A percentile compares a stretch with the other conserved stretches of the same genome.
Conservation (phyloP, 108 stramenopile genomes). For the Schizochytrium sp. region DNA sequence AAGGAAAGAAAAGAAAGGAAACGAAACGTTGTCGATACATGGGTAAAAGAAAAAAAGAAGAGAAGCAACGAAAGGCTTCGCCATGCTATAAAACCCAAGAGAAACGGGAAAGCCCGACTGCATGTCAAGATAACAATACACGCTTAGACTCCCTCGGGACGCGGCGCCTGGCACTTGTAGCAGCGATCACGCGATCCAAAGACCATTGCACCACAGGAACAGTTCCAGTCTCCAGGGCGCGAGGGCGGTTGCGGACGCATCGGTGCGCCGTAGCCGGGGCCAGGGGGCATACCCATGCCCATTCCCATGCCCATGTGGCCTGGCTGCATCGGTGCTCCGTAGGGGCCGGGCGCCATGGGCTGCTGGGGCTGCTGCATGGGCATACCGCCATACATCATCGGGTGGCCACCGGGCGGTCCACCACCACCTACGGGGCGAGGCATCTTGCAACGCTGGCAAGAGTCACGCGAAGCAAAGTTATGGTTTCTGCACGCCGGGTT, state of each 20-base stretch:
- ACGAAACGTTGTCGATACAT: too few species aligned
- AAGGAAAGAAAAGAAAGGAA: too few species aligned
- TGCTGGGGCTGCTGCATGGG: background rate
- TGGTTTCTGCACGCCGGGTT: background rate
- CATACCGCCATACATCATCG: constrained; percentile 9
- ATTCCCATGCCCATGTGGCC: background rate
- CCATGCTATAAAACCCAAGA: too few species aligned
- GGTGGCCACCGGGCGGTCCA: background rate
- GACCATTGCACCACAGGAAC: background rate
- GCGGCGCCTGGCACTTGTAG: background rate
- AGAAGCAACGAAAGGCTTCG: too few species aligned
- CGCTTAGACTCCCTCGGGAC: background rate
- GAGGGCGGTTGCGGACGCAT: background rate
- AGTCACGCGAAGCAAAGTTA: background rate
- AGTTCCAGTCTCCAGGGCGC: background rate
- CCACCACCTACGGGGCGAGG: background rate
- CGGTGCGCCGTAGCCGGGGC: background rate
- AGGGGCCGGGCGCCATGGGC: background rate
- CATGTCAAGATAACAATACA: too few species aligned
- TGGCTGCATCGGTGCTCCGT: background rate
- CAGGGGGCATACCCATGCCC: background rate
- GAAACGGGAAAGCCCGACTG: too few species aligned
- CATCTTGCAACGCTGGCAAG: background rate
- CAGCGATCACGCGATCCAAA: background rate
- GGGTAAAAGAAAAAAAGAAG: too few species aligned